phyloP scores from a whole-genome alignment of 2,329 filamentous ascomycete genomes.

The Ophiostoma novo-ulmi region DNA sequence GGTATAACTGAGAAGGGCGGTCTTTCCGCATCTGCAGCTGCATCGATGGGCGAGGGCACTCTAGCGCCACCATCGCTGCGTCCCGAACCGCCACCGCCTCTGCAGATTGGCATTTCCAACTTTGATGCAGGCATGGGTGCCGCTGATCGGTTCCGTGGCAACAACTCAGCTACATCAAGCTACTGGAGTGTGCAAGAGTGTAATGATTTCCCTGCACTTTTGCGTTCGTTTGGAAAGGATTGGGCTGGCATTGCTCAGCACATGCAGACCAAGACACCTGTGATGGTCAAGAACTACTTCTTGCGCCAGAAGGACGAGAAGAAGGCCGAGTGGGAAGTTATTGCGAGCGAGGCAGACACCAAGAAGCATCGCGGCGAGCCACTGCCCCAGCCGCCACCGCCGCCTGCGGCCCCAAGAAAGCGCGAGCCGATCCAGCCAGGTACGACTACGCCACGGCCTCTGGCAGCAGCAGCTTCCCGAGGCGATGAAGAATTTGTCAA shows the following conservation, averaged over 20 bases:
- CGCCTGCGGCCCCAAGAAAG: conserved; percentile 34
- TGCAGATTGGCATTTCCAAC: conserved; percentile 44
- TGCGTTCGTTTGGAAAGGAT: conserved; percentile 73
- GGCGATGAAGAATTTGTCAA: conserved; percentile 35
- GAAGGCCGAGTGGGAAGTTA: conserved; percentile 54
- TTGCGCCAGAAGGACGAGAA: conserved; percentile 53
- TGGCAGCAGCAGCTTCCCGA: conserved; percentile 23
- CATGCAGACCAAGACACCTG: conserved; percentile 78
- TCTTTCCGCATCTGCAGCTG: conserved; percentile 27
- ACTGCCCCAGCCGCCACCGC: conserved; percentile 55
- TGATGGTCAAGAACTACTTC: conserved; percentile 77
- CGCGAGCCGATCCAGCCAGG: conserved; percentile 2
- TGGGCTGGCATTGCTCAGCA: conserved; percentile 69
- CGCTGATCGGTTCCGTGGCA: conserved; percentile 44
- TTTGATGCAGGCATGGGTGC: conserved; percentile 46
- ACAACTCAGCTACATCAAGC: conserved; percentile 57
- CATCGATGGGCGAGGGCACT: conserved; percentile 42
- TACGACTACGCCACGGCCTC: conserved; percentile 20
- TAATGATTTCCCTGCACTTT: conserved; percentile 66
- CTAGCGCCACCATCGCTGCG: conserved; percentile 54
- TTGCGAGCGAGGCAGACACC: conserved; percentile 56
- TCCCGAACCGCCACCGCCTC: conserved; percentile 48
- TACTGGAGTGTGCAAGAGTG: conserved; percentile 85
- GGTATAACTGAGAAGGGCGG: conserved; percentile 15
- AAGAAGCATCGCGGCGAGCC: conserved; percentile 54